Base-by-base conservation (phyloP, 768 basidiomycete genomes). In the Russula griseocarnosa region DNA sequence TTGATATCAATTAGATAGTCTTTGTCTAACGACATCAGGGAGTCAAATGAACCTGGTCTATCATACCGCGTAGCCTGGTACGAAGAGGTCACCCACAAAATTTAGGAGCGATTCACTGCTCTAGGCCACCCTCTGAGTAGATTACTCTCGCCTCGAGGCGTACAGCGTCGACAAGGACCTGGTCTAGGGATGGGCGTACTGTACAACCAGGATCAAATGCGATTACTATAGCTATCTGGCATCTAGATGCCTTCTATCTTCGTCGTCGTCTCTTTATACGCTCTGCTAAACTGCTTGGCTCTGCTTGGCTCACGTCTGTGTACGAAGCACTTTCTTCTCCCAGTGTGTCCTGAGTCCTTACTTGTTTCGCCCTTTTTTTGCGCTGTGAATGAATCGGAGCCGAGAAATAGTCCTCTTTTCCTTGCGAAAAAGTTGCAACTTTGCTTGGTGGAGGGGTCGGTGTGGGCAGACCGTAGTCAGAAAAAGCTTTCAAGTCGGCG, bases 401-500 rank as follows among this genome's bases (percentile, higher is more conserved):
- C 1, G 51, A 55, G 53, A 50, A n/a, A 53, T 54, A 46, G 36
- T 60, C 62, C 0, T 55, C 40, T 18, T 58, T 24, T 5, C 30
- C 36, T 54, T 22, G 64, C 14, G 58, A 60, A n/a, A 47, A n/a
- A 20, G 65, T 24, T 14, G 49, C 22, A 32, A 18, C 10, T 32
- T 68, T 56, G 18, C 18, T 44, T 18, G 51, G 66, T 40, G 59
- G 44, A 66, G 62, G 18, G 66, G 46, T 22, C 74, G 59, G 69
- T 3, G 71, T 69, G 9, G 75, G 66, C 55, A 81, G 70, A n/a
- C 85, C 86, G 64, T 86, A 83, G 13, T 80, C 72, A 1, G 87
- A 79, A 66, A 89, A 90, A 0, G 82, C 76, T 68, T 86, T 88
- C 34, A 90, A 74, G 68, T 90, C 89, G 9, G 89, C 82, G 1